Evolutionary conservation across 768 basidiomycete species (phyloP), one percentile per base, ranked within the genome.

Genomic region (Leccinum ochraceum): DNA sequence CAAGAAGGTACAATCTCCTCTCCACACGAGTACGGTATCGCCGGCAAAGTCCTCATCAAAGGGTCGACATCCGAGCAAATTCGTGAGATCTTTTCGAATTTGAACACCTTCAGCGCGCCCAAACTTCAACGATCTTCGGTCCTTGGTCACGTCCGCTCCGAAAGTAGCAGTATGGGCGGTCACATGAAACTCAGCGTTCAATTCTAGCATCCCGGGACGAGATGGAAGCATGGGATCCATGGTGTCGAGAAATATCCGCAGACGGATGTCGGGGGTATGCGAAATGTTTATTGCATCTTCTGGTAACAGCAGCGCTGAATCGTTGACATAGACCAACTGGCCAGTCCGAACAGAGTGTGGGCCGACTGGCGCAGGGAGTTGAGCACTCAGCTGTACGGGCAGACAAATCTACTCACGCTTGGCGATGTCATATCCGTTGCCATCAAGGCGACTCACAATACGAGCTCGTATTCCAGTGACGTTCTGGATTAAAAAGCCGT

Each of bases 1-100:
- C 14, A 93, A 74, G 75, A 98, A 98, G 9, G 94, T 89, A 73
- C 96, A 98, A 5, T 80, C 83, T 6, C 96, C 96, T 30, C 96
- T 83, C 49, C 79, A 79, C 16, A 90, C 78, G 16, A 97, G 70
- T 24, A 94, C 70, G 5, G 84, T 79, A 48, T 79, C 82, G 53
- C 81, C 79, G 11, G 76, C 73, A 63, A 86, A 82, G 4, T 71
- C 55, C 42, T 79, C 69, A 1, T 73, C 67, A 72, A 86, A 92
- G 6, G 83, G 79, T 6, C 61, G 53, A 67, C 92, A 94, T 6
- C 92, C 92, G 14, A 79, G 74, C 0, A 63, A 58, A 67, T 94
- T 92, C 42, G 68, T 67, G 4, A 63, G 59, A 44, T 86, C 87
- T 26, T 78, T 81, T 32, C 78, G 77, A 34, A 92, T 75, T 10